These are phyloP conservation scores for Lithospermum erythrorhizon DNA, from an alignment of 257 asterid genomes.

Conservation along the genomic window DNA sequence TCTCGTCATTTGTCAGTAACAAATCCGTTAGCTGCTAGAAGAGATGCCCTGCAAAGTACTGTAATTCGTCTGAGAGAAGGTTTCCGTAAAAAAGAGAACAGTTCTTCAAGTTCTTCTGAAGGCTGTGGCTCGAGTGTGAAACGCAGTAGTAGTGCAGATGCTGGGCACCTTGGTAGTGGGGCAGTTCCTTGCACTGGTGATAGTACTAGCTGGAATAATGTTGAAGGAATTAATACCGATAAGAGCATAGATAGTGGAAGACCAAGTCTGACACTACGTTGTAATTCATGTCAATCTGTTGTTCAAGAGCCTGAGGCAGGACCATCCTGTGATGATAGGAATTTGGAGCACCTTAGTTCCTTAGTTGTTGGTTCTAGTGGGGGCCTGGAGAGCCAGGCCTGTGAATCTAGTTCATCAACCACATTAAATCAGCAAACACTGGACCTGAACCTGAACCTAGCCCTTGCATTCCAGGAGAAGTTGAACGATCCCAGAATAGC, in stretches of 20 bases:
- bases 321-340: slow-evolving; percentile 61
- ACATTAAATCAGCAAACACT: slow-evolving; percentile 62
- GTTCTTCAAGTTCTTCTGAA: slow-evolving; percentile 93
- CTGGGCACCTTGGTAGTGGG: slow-evolving; percentile 68
- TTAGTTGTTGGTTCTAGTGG: slow-evolving; percentile 84
- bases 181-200: slow-evolving; percentile 66
- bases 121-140: slow-evolving; percentile 97
- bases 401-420: slow-evolving; percentile 80
- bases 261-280: slow-evolving; percentile 67
- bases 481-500: slow-evolving; percentile 82
- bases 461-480: slow-evolving; percentile 87
- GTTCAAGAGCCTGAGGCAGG: slow-evolving; percentile 94
- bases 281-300: slow-evolving; percentile 85
- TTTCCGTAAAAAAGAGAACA: slow-evolving; percentile 77
- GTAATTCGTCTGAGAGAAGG: slow-evolving; percentile 96
- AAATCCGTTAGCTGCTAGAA: slow-evolving; percentile 85
- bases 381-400: slow-evolving; percentile 92
- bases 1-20: slow-evolving; percentile 82
- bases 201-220: slow-evolving; percentile 64
- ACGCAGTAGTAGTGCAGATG: slow-evolving; percentile 99
- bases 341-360: slow-evolving; percentile 50
- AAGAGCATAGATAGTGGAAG: slow-evolving; percentile 93
- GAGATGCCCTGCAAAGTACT: slow-evolving; percentile 94
- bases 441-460: slow-evolving; percentile 88
- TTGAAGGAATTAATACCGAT: slow-evolving; percentile 80